These are phyloP conservation scores for Pyrenophora seminiperda DNA, from an alignment of 2,329 filamentous ascomycete genomes.

Conservation along the genomic window DNA sequence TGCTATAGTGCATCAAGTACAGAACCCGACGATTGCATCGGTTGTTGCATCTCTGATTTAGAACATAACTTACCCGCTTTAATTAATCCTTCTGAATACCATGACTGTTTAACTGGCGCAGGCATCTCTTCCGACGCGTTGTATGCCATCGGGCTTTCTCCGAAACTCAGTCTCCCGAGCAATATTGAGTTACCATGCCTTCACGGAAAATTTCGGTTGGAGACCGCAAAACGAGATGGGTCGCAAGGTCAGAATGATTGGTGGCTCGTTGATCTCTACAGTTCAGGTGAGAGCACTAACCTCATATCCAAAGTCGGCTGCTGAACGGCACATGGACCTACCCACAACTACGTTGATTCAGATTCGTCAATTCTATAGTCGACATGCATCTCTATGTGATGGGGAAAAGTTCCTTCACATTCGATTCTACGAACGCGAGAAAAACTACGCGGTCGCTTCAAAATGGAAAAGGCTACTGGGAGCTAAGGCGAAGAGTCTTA, in stretches of 20 bases:
- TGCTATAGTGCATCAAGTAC: constrained; percentile 7
- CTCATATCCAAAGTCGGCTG: background rate
- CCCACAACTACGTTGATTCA: background rate
- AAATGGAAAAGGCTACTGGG: constrained; percentile 9
- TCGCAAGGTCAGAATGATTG: constrained; percentile 2
- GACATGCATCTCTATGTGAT: constrained; percentile 7
- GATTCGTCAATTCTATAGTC: constrained; percentile 12
- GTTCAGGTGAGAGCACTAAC: constrained; percentile 8
- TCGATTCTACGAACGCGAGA: constrained; percentile 11
- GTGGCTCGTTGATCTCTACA: constrained; percentile 18
- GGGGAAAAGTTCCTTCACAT: constrained; percentile 20
- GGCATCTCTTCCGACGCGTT: background rate
- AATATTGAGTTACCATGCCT: constrained; percentile 12
- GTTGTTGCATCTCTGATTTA: constrained; percentile 13
- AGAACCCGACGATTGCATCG: constrained; percentile 7
- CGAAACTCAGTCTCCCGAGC: constrained; percentile 6
- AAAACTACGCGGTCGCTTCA: constrained; percentile 1
- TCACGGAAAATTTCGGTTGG: constrained; percentile 13
- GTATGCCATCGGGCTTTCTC: constrained; percentile 8
- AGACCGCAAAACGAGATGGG: constrained; percentile 7
- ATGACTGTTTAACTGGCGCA: background rate
- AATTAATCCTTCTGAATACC: constrained; percentile 2
- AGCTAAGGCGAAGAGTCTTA: constrained; percentile 13
- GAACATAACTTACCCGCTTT: constrained; percentile 18
- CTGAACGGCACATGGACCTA: constrained; percentile 6